A percentile compares a stretch with the other conserved stretches of the same genome.
Conservation (phyloP, 306 rosid species). For the Prosopis cineraria region DNA sequence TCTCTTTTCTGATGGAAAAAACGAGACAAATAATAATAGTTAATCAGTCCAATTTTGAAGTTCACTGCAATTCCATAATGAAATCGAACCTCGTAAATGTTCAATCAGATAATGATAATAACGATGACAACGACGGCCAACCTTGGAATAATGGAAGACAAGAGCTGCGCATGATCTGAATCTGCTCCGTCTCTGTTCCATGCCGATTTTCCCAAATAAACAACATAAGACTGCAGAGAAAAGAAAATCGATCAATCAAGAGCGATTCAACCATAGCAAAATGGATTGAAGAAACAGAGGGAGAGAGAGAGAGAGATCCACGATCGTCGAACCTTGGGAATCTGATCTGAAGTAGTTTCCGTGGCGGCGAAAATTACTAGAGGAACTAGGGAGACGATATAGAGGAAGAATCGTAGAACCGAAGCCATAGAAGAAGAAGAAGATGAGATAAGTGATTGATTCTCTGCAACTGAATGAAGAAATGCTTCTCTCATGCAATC, state of each 20-base stretch:
- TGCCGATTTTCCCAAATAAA: conserved; percentile 58
- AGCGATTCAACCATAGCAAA: not conserved
- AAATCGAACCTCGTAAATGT: not conserved
- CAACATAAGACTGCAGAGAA: conserved; percentile 56
- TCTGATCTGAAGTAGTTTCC: conserved; percentile 34
- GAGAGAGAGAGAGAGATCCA: not conserved
- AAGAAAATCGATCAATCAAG: not conserved
- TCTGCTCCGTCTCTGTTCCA: conserved; percentile 38
- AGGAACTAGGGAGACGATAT: conserved; percentile 27
- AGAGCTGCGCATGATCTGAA: conserved; percentile 43
- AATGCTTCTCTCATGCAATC: not conserved
- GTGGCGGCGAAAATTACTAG: conserved; percentile 18
- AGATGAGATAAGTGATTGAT: not conserved
- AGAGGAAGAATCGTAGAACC: conserved; percentile 20
- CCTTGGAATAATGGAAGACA: conserved; percentile 53
- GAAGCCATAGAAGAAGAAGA: conserved; percentile 20
- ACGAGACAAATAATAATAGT: not conserved
- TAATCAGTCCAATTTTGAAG: not conserved
- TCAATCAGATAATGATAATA: not conserved
- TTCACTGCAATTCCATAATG: not conserved
- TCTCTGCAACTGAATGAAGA: not conserved
- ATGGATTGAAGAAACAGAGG: not conserved
- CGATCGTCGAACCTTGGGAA: conserved; percentile 45
- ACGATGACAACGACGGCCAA: not conserved
- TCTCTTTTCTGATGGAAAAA: conserved; percentile 44